A percentile compares a stretch with the other conserved stretches of the same genome.
Evolutionary conservation across 176 grass and related monocot species (phyloP).

Genomic region (Bromus sterilis): DNA sequence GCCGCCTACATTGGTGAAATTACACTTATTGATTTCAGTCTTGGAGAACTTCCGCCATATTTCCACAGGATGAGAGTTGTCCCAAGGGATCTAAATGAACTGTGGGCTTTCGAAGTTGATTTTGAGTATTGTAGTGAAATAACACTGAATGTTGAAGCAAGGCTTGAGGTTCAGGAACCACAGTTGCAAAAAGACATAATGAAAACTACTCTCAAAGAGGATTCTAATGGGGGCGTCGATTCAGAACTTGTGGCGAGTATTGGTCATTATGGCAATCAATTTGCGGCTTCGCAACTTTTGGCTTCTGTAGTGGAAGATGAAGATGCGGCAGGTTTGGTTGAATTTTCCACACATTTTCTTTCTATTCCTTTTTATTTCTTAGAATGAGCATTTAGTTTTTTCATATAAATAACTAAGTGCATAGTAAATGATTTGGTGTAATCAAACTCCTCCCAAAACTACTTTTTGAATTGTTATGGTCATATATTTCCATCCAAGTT

Average conservation of each 20-base stretch:
- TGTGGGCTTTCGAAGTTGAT: slow-evolving; percentile 68
- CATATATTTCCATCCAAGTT: background rate
- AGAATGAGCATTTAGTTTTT: background rate
- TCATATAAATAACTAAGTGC: background rate
- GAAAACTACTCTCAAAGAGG: slow-evolving; percentile 28
- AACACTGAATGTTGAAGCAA: slow-evolving; percentile 51
- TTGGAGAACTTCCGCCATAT: slow-evolving; percentile 64
- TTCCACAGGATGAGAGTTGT: slow-evolving; percentile 52
- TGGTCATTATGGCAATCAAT: slow-evolving; percentile 56
- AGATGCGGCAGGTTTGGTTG: slow-evolving; percentile 37
- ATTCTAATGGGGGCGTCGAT: slow-evolving; percentile 34
- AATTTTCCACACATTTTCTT: background rate
- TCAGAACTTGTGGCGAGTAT: slow-evolving; percentile 63
- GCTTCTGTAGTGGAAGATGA: slow-evolving; percentile 31
- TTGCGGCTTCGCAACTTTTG: slow-evolving; percentile 19
- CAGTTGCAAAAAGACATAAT: slow-evolving; percentile 70
- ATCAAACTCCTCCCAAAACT: background rate
- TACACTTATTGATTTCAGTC: slow-evolving; percentile 42
- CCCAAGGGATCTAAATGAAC: slow-evolving; percentile 45
- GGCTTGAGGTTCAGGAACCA: slow-evolving; percentile 57
- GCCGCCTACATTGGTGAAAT: slow-evolving; percentile 70
- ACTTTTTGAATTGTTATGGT: background rate
- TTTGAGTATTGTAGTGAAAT: slow-evolving; percentile 62
- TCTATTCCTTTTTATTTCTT: background rate
- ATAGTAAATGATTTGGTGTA: background rate